These are phyloP conservation scores for Rhizophora mangle DNA, from an alignment of 345 rosid genomes.

Conservation along the genomic window DNA sequence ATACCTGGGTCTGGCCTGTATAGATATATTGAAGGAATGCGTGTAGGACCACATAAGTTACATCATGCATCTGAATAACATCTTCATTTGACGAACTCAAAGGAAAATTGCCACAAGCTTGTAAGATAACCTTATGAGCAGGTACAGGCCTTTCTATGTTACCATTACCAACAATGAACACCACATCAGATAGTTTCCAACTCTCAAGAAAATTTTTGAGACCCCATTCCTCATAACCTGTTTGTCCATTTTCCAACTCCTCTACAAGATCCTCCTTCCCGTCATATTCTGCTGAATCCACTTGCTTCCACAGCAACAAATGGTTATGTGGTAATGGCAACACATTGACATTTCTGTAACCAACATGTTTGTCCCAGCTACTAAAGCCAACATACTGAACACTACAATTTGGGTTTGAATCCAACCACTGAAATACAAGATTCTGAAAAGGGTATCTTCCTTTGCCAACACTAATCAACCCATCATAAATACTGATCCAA, in stretches of 20 bases:
- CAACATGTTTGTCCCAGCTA: conserved; percentile 98
- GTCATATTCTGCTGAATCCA: conserved; percentile 49
- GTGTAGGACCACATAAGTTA: conserved; percentile 55
- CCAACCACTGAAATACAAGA: conserved; percentile 84
- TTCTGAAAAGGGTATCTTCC: conserved; percentile 98
- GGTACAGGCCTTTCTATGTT: conserved; percentile 63
- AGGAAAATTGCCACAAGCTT: conserved; percentile 69
- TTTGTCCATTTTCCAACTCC: conserved; percentile 41
- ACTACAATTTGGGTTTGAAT: conserved; percentile 73
- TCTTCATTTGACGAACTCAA: conserved; percentile 41
- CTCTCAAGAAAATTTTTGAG: conserved; percentile 79
- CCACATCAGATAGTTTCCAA: conserved; percentile 67
- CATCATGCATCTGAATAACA: conserved; percentile 49
- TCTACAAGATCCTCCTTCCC: conserved; percentile 47
- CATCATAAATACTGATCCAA: conserved; percentile 94
- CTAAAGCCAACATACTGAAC: conserved; percentile 85
- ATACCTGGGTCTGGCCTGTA: conserved; percentile 73
- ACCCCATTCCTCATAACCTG: conserved; percentile 68
- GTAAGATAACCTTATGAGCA: conserved; percentile 83
- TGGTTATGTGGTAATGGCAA: conserved; percentile 77
- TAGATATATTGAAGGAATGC: conserved; percentile 82
- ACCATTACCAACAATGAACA: conserved; percentile 70
- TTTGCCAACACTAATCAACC: conserved; percentile 78
- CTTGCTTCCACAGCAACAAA: conserved; percentile 82
- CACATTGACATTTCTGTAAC: conserved; percentile 87